Evolutionary conservation across 495 filamentous ascomycete species (phyloP), one percentile per base, ranked within the genome.

Genomic region (Neurospora discreta): DNA sequence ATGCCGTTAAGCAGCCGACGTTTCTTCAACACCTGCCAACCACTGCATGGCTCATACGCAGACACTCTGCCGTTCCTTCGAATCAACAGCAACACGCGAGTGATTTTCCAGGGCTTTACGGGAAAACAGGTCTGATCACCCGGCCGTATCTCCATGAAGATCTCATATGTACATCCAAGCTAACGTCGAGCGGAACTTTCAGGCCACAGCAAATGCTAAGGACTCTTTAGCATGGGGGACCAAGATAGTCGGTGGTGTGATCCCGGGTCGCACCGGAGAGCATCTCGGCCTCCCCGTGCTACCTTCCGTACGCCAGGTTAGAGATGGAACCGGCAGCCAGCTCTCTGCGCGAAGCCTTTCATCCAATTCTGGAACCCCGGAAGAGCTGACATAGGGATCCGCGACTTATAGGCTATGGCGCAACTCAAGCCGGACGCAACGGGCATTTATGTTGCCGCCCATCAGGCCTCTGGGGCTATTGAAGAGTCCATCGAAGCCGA

Each of bases 41-140:
- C 33, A 11, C 71, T 70, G 23, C 70, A 70, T 1, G 71, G 71
- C 42, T 65, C 26, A 30, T 88, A 89, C 76, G 81, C 83, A 41
- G 86, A 90, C 73, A 97, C 93, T 0, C 85, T 94, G 7, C 82
- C 82, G 1, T 93, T 93, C 73, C 84, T 97, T 44, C 93, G 89
- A 71, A 93, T 97, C 70, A 90, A 91, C 5, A 84, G 85, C 9
- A 87, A 94, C 79, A 97, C 94, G 0, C 84, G 87, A 15, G 92
- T 97, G 43, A 88, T 97, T 67, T 97, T 92, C 76, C 93, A 97
- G 81, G 93, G 94, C 0, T 97, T 96, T 80, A 97, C 93, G 36
- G 94, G 94, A 85, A 80, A 76, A 73, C 75, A 81, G 73, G 80
- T 78, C 42, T 40, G 75, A 71, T 2, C 18, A 38, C 23, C 23